phyloP scores from a whole-genome alignment of 2,329 filamentous ascomycete genomes.

The Keithomyces neogunnii region DNA sequence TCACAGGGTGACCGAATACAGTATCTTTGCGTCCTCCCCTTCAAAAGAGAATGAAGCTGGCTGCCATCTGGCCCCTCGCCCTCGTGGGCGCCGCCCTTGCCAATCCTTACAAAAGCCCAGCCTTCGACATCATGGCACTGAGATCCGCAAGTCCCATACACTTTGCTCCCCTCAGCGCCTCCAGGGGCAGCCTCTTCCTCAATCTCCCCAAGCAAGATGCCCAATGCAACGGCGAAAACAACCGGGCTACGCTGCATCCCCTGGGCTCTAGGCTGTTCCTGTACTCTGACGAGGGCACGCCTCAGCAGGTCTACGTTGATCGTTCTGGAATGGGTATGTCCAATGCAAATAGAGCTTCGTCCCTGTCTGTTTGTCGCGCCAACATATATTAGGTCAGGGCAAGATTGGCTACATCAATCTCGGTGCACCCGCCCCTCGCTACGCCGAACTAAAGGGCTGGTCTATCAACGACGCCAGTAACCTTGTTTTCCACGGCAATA shows the following conservation, averaged over 20 bases:
- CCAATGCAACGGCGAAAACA: conserved; percentile 34
- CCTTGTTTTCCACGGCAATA: conserved; percentile 35
- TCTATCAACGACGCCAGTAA: conserved; percentile 30
- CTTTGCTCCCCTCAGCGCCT: conserved; percentile 35
- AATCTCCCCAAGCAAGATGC: conserved; percentile 36
- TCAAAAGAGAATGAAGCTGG: conserved; percentile 18
- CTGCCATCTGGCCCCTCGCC: conserved; percentile 14
- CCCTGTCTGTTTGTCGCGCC: too few species aligned
- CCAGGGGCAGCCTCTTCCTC: conserved; percentile 33
- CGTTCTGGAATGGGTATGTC: conserved; percentile 48
- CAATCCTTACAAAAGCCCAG: conserved; percentile 17
- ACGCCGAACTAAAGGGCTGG: conserved; percentile 40
- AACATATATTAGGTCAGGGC: conserved; percentile 33
- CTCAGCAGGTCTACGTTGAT: conserved; percentile 45
- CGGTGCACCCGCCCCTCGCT: conserved; percentile 25
- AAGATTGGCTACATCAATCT: conserved; percentile 43
- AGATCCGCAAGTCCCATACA: conserved; percentile 42
- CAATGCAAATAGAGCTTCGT: too few species aligned
- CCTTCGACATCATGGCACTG: conserved; percentile 42
- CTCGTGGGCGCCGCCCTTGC: conserved; percentile 19
- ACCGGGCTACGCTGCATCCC: conserved; percentile 43
- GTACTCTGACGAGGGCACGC: conserved; percentile 28
- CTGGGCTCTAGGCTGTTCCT: conserved; percentile 38
- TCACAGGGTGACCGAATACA: too few species aligned
- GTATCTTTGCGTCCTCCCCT: too few species aligned